Conservation (phyloP, 2,329 filamentous ascomycete species). For the Fusarium subglutinans region DNA sequence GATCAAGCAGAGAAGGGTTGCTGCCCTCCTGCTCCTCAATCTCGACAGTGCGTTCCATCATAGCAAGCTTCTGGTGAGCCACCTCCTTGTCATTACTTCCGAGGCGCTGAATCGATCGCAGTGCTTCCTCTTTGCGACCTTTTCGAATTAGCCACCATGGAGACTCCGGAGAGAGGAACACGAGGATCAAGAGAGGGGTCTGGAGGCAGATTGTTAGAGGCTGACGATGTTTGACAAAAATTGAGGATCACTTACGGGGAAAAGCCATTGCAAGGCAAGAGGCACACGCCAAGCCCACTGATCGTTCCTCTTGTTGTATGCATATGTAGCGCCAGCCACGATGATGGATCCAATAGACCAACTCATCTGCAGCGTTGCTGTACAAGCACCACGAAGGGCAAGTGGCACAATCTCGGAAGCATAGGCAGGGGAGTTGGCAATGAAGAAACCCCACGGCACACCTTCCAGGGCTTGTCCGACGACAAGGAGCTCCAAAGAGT, state of each 20-base stretch:
- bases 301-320: constrained; percentile 51
- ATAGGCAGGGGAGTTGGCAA: constrained; percentile 69
- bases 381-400: constrained; percentile 62
- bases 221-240: fast-evolving
- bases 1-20: constrained; percentile 59
- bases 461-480: constrained; percentile 66
- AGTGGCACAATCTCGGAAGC: constrained; percentile 68
- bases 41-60: constrained; percentile 66
- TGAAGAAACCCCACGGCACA: constrained; percentile 70
- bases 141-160: constrained; percentile 65
- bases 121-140: constrained; percentile 54
- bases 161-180: constrained; percentile 60
- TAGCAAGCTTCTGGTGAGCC: constrained; percentile 56
- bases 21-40: constrained; percentile 54
- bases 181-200: constrained; percentile 61
- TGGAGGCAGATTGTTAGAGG: not conserved
- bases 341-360: constrained; percentile 71
- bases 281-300: constrained; percentile 51
- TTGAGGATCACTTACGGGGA: constrained; percentile 48
- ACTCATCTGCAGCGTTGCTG: constrained; percentile 70
- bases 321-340: constrained; percentile 64
- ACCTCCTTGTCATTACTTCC: constrained; percentile 43
- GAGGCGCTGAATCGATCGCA: constrained; percentile 57
- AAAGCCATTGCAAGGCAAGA: constrained; percentile 67
- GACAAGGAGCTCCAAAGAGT: constrained; percentile 55